A percentile compares a stretch with the other conserved stretches of the same genome.
phyloP scores from a whole-genome alignment of 805 yeast genomes.

The Candida koratica region DNA sequence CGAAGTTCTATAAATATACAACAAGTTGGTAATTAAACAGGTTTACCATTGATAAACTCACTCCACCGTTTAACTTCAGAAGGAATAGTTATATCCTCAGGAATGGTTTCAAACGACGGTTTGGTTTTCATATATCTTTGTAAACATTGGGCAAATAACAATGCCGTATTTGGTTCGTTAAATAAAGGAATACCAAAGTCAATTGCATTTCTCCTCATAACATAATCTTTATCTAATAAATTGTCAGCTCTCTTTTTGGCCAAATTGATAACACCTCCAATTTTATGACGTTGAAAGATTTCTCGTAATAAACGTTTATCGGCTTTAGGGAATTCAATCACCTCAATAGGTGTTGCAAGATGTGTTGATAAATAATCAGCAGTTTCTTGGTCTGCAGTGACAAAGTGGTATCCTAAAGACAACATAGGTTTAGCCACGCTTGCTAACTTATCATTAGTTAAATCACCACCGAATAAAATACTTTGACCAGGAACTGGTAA shows the following conservation, averaged over 20 bases:
- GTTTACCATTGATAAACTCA: conserved; percentile 92
- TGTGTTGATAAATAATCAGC: conserved; percentile 60
- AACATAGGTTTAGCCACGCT: conserved; percentile 66
- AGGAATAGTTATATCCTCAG: conserved; percentile 57
- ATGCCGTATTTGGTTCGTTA: conserved; percentile 93
- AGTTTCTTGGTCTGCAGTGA: conserved; percentile 70
- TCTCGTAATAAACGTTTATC: conserved; percentile 93
- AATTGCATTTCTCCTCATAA: conserved; percentile 98
- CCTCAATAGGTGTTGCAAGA: conserved; percentile 45
- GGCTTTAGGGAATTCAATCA: conserved; percentile 86
- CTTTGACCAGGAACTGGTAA: conserved; percentile 90
- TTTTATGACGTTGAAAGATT: conserved; percentile 81
- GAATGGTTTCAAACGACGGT: conserved; percentile 44
- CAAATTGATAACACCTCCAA: conserved; percentile 85
- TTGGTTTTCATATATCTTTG: conserved; percentile 59
- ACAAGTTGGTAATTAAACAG: conserved; percentile 56
- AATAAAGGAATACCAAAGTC: conserved; percentile 95
- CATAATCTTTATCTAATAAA: conserved; percentile 83
- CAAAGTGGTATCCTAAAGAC: conserved; percentile 76
- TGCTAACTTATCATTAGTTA: conserved; percentile 65
- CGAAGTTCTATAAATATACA: no score
- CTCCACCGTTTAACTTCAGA: conserved; percentile 93
- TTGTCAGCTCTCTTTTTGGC: conserved; percentile 87
- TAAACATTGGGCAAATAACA: conserved; percentile 80
- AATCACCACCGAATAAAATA: conserved; percentile 91